phyloP scores from a whole-genome alignment of 2,329 filamentous ascomycete species.

The Tolypocladium tropicale region DNA sequence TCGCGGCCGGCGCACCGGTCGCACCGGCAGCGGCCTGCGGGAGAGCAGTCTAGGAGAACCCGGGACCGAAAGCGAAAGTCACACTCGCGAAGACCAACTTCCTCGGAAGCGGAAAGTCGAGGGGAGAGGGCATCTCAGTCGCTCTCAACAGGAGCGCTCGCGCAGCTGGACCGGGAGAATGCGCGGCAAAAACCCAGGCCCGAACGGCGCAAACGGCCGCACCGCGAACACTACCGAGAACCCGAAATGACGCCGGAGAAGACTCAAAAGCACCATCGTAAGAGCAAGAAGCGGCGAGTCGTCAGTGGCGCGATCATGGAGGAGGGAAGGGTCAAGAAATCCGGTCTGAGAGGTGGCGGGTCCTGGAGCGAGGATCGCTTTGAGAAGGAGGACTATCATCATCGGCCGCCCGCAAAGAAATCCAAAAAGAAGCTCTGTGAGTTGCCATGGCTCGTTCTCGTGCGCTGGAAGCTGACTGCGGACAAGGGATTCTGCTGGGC shows the following conservation, averaged over 20 bases:
- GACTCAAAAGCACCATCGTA: conserved; percentile 24
- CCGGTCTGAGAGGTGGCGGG: conserved; percentile 33
- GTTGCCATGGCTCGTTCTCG: conserved; percentile 14
- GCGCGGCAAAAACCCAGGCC: conserved; percentile 35
- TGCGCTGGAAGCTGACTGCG: conserved; percentile 9
- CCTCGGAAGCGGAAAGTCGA: conserved; percentile 23
- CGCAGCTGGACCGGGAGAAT: conserved; percentile 55
- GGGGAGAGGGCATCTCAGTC: conserved; percentile 14
- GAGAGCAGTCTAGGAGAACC: conserved; percentile 19
- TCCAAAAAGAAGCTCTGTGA: conserved; percentile 52
- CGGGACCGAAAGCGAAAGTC: conserved; percentile 26
- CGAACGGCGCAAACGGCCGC: conserved; percentile 18
- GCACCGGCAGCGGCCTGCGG: conserved; percentile 14
- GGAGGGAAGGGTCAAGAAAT: conserved; percentile 41
- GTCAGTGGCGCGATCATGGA: conserved; percentile 62
- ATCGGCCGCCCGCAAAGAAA: conserved; percentile 31
- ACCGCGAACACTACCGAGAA: conserved; percentile 3
- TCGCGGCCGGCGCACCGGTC: conserved; percentile 19
- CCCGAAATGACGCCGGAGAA: conserved; percentile 7
- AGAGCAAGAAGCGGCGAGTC: conserved; percentile 46
- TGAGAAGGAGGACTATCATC: conserved; percentile 38
- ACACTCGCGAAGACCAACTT: conserved; percentile 18
- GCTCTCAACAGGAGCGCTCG: conserved; percentile 47
- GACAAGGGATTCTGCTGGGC: conserved; percentile 47
- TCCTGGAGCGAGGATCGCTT: conserved; percentile 30